phyloP scores from a whole-genome alignment of 83 land plant species.

The Picea engelmannii region DNA sequence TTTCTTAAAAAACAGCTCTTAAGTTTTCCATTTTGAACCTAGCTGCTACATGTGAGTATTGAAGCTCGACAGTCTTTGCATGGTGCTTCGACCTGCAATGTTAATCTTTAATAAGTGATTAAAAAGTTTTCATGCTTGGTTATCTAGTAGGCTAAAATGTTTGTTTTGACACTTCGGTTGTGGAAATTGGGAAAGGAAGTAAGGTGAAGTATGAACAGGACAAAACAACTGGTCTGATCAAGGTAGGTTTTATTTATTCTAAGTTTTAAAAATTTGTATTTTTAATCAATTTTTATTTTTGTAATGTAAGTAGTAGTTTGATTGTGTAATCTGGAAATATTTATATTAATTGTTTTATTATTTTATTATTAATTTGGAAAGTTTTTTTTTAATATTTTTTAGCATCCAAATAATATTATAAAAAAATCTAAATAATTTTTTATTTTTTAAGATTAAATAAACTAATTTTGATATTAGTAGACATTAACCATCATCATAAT shows the following conservation, averaged over 20 bases:
- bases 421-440: too few species aligned
- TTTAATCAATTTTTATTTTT: too few species aligned
- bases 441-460: too few species aligned
- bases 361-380: too few species aligned
- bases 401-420: too few species aligned
- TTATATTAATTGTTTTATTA: too few species aligned
- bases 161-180: conserved; percentile 28
- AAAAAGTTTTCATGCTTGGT: background rate
- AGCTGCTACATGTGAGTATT: background rate
- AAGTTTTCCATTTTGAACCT: background rate
- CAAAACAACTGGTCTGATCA: conserved; percentile 64
- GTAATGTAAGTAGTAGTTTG: too few species aligned
- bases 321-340: too few species aligned
- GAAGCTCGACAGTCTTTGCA: background rate
- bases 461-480: too few species aligned
- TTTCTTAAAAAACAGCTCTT: background rate
- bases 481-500: too few species aligned
- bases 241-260: conserved; percentile 32
- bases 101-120: background rate
- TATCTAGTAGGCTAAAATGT: background rate
- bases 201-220: conserved; percentile 79
- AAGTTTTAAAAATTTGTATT: too few species aligned
- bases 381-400: too few species aligned
- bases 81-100: background rate
- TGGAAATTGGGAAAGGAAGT: conserved; percentile 70